Evolutionary conservation across 208 protist species (phyloP), one percentile per base, ranked within the genome.

Genomic region (Acanthamoeba rhysodes): DNA sequence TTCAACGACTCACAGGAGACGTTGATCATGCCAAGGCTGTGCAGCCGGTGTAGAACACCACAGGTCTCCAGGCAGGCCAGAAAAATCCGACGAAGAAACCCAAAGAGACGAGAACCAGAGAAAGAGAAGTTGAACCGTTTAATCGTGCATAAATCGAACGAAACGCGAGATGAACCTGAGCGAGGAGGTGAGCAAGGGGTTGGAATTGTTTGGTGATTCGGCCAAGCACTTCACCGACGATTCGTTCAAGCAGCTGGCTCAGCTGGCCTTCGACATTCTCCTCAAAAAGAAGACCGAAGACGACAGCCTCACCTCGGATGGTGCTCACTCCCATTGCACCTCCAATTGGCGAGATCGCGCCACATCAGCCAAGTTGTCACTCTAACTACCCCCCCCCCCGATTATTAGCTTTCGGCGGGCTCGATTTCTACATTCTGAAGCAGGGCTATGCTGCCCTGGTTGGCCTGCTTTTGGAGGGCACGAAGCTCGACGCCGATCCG

Each of bases 391-490:
- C 41, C 34, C 29, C 20, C n/a, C 5, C 41, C n/a, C 7, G 20
- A 72, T 29, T 10, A 82, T 34, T 10, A 93, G 87, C 29, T 32
- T 68, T 93, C 27, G 87, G 66, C 5, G 87, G 62, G 7, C 34
- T 93, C 24, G 62, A 93, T 74, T 53, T 76, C 34, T 76, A 57
- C 66, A 78, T 78, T 37, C 32, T 94, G 90, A 94, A 94, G 68
- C 90, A 94, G 70, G 90, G 45, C 64, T 94, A 85, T 29, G 90
- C 90, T 27, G 90, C 90, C n/a, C 2, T 94, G 62, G 72, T 85
- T 2, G 72, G 90, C 18, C 72, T 94, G 20, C 29, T 94, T 9
- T 50, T 94, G 18, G 90, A 94, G 24, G 90, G 70, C 50, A 85
- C 72, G 5, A 94, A 84, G 41, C 24, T 84, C 16, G 72, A 94